Percentiles rank a stretch among this genome's conserved stretches.
Evolutionary conservation across 495 filamentous ascomycete species (phyloP).

Genomic region (Thermochaetoides thermophila): DNA sequence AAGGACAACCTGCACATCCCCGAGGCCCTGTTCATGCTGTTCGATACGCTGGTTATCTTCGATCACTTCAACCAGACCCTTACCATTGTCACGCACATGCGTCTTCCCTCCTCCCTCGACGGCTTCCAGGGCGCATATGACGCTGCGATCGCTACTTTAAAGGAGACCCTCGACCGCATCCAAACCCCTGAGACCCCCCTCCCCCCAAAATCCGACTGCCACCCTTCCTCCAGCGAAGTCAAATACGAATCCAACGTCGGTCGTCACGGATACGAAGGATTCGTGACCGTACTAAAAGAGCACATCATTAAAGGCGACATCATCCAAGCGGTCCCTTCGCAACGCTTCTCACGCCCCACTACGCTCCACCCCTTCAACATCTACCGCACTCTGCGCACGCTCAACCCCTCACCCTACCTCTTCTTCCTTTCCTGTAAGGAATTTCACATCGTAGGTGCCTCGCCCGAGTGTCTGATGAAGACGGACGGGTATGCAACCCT

Average conservation of each 20-base stretch:
- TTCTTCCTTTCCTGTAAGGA: conserved; percentile 86
- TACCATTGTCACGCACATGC: conserved; percentile 83
- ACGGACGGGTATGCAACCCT: conserved; percentile 38
- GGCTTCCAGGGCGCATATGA: conserved; percentile 44
- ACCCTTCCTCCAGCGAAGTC: conserved; percentile 41
- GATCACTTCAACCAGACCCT: conserved; percentile 87
- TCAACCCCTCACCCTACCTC: conserved; percentile 91
- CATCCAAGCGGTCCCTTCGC: conserved; percentile 92
- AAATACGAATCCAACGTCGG: conserved; percentile 96
- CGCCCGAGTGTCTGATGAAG: conserved; percentile 86
- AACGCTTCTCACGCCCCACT: conserved; percentile 80
- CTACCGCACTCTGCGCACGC: conserved; percentile 86
- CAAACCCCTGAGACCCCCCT: conserved; percentile 59
- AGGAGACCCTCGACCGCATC: conserved; percentile 51
- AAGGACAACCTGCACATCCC: conserved; percentile 79
- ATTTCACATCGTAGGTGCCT: conserved; percentile 92
- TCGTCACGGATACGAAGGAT: conserved; percentile 67
- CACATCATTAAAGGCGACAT: conserved; percentile 88
- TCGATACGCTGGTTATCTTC: conserved; percentile 87
- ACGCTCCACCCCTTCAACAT: conserved; percentile 93
- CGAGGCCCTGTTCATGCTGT: conserved; percentile 94
- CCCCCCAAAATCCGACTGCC: conserved; percentile 46
- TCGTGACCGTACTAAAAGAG: conserved; percentile 66
- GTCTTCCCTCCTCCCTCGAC: conserved; percentile 33
- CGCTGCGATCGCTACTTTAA: conserved; percentile 45